Conservation (phyloP, 306 rosid species). For the Fragaria iinumae region DNA sequence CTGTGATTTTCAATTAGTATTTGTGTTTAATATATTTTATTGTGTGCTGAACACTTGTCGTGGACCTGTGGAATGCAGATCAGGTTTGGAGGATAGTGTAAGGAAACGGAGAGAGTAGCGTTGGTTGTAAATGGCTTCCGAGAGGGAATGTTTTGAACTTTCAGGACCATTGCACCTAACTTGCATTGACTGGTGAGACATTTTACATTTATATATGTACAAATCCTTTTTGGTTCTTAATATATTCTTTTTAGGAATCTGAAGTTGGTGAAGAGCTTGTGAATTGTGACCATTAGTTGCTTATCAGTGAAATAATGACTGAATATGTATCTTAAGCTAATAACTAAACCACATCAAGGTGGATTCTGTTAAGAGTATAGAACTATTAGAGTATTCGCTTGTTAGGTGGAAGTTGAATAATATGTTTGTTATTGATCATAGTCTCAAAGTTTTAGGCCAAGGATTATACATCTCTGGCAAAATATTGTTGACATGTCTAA, state of each 20-base stretch:
- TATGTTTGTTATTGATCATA: neutral
- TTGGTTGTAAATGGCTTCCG: slow-evolving; percentile 52
- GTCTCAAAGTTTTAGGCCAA: neutral
- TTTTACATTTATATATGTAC: neutral
- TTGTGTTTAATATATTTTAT: neutral
- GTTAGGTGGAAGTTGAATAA: neutral
- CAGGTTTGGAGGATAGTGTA: slow-evolving; percentile 28
- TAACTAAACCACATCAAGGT: neutral
- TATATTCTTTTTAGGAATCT: neutral
- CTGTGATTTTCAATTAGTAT: neutral
- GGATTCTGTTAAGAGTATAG: neutral
- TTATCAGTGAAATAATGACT: neutral
- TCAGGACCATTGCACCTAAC: slow-evolving; percentile 79
- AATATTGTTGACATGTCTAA: neutral
- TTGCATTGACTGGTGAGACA: slow-evolving; percentile 63
- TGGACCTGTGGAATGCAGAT: slow-evolving; percentile 16
- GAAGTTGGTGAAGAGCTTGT: neutral
- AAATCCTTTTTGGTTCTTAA: neutral
- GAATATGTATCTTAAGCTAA: neutral
- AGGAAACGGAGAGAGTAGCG: slow-evolving; percentile 16
- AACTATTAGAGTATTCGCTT: neutral
- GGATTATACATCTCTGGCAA: neutral
- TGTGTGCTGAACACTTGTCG: neutral
- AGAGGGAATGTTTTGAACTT: slow-evolving; percentile 66
- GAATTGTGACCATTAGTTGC: neutral